Percentiles rank a stretch among this genome's conserved stretches.
Evolutionary conservation across 2,329 filamentous ascomycete genomes (phyloP).

Genomic region (Tetracladium maxilliforme): DNA sequence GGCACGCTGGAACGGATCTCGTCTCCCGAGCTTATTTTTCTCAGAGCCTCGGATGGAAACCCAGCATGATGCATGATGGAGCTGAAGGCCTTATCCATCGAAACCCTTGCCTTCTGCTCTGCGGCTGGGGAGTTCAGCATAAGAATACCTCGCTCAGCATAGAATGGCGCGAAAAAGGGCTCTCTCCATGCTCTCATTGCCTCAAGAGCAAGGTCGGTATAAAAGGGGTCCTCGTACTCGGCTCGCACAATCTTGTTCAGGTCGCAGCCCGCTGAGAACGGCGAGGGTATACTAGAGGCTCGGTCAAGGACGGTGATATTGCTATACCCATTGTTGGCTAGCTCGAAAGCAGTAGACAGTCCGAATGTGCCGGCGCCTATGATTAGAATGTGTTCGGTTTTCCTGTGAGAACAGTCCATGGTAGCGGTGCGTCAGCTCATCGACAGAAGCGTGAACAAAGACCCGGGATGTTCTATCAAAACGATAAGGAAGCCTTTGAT

Average conservation of each 20-base stretch:
- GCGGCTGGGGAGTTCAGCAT: slow-evolving; percentile 24
- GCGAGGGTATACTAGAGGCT: slow-evolving; percentile 12
- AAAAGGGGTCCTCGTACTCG: slow-evolving; percentile 42
- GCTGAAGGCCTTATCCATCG: slow-evolving; percentile 19
- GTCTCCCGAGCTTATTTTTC: too few relatives aligned
- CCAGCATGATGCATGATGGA: slow-evolving; percentile 15
- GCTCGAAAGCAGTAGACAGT: background rate
- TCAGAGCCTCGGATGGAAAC: slow-evolving; percentile 17
- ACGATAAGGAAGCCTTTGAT: too few relatives aligned
- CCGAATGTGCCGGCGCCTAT: slow-evolving; percentile 1
- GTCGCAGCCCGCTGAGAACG: slow-evolving; percentile 39
- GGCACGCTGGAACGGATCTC: slow-evolving; percentile 21
- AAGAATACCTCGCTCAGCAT: slow-evolving; percentile 29
- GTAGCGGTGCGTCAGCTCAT: too few relatives aligned
- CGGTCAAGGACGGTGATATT: slow-evolving; percentile 1
- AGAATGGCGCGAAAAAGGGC: slow-evolving; percentile 26
- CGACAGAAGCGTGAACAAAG: too few relatives aligned
- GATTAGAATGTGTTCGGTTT: too few relatives aligned
- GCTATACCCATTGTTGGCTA: background rate
- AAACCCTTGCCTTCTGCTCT: slow-evolving; percentile 23
- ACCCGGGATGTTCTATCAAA: too few relatives aligned
- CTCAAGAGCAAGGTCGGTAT: slow-evolving; percentile 35
- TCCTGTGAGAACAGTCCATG: too few relatives aligned
- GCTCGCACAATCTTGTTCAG: slow-evolving; percentile 46
- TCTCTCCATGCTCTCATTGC: slow-evolving; percentile 29